Conservation (phyloP, 2,329 filamentous ascomycete genomes). For the Cercospora sp. region DNA sequence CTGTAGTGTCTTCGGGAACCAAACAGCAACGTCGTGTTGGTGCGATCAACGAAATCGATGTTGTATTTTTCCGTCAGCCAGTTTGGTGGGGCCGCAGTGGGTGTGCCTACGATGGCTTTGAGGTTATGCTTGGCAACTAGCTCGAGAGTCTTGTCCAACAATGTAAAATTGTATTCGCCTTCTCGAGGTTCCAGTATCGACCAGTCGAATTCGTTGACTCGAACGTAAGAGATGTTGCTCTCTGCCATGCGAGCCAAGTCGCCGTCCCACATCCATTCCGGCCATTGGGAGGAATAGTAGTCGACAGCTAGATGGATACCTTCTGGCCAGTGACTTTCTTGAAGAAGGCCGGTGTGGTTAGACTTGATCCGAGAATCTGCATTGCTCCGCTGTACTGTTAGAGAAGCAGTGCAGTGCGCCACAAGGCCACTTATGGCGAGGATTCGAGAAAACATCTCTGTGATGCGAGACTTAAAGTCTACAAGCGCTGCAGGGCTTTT, state of each 20-base stretch:
- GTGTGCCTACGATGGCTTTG: constrained; percentile 30
- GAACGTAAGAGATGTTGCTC: constrained; percentile 29
- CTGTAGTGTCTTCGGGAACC: constrained; percentile 31
- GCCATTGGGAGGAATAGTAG: constrained; percentile 34
- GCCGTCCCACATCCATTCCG: constrained; percentile 32
- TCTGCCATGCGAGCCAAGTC: constrained; percentile 29
- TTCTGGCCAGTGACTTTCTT: constrained; percentile 24
- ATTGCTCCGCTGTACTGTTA: neutral
- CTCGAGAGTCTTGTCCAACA: constrained; percentile 28
- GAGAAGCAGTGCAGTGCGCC: neutral
- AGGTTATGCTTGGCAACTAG: constrained; percentile 28
- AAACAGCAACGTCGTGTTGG: constrained; percentile 29
- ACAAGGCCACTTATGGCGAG: neutral
- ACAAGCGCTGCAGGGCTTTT: neutral
- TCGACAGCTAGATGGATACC: constrained; percentile 30
- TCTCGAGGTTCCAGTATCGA: constrained; percentile 27
- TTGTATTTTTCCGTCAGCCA: constrained; percentile 32
- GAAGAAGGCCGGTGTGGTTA: constrained; percentile 12
- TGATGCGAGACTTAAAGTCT: neutral
- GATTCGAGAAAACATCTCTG: neutral
- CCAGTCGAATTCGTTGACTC: constrained; percentile 33
- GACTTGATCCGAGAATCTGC: neutral
- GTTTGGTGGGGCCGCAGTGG: constrained; percentile 31
- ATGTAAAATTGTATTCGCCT: constrained; percentile 32
- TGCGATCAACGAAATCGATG: constrained; percentile 30